phyloP scores from a whole-genome alignment of 2,329 filamentous ascomycete species.

The Botrytis fragariae region DNA sequence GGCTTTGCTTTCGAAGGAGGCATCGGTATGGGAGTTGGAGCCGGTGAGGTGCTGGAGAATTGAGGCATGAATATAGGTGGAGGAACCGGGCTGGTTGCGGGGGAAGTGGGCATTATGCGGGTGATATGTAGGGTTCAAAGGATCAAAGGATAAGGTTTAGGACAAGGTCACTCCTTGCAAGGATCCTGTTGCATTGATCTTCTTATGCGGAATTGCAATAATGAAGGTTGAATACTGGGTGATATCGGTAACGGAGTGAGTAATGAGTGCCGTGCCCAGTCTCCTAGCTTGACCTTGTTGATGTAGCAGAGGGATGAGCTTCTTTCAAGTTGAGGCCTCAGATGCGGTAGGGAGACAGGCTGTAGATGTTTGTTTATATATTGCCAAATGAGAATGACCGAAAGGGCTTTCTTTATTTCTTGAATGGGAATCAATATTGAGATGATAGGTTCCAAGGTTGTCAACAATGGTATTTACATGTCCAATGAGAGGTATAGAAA shows the following conservation, averaged over 20 bases:
- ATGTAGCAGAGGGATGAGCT: neutral
- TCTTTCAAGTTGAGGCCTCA: neutral
- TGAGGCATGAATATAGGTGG: slow-evolving; percentile 32
- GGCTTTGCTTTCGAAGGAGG: slow-evolving; percentile 16
- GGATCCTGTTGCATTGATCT: slow-evolving; percentile 2
- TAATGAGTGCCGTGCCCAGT: neutral
- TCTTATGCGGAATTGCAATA: neutral
- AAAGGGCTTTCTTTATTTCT: neutral
- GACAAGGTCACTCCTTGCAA: slow-evolving; percentile 19
- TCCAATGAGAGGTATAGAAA: neutral
- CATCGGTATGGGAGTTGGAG: slow-evolving; percentile 25
- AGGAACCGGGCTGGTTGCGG: slow-evolving; percentile 27
- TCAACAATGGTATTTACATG: neutral
- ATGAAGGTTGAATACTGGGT: neutral
- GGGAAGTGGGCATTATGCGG: slow-evolving; percentile 24
- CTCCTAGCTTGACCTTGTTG: neutral
- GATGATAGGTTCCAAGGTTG: neutral
- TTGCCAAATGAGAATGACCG: neutral
- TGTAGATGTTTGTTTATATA: neutral
- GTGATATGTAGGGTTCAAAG: slow-evolving; percentile 5
- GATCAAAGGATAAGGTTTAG: neutral
- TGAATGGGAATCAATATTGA: neutral
- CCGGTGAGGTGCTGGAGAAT: slow-evolving; percentile 23
- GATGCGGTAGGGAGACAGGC: neutral
- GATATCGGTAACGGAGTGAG: neutral